Evolutionary conservation across 2,329 filamentous ascomycete genomes (phyloP).

Genomic region (Colletotrichum sansevieriae): DNA sequence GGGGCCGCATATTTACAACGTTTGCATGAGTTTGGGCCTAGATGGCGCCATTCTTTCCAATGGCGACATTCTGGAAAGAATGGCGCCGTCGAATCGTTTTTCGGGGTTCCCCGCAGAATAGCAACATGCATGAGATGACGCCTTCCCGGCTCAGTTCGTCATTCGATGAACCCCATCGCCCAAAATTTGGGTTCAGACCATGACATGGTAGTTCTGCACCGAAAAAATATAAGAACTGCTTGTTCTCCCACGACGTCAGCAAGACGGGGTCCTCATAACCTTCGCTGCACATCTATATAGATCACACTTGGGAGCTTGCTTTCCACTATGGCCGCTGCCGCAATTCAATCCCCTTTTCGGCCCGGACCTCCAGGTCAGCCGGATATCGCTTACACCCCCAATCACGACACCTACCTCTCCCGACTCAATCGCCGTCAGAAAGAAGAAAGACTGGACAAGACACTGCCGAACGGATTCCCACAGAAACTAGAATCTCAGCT

Average conservation of each 20-base stretch:
- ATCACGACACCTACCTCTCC: slow-evolving; percentile 65
- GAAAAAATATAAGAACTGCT: not conserved
- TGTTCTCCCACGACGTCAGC: too few species aligned
- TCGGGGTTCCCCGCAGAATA: slow-evolving; percentile 34
- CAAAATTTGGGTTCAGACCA: not conserved
- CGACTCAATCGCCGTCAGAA: slow-evolving; percentile 60
- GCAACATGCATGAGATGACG: slow-evolving; percentile 17
- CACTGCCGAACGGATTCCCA: slow-evolving; percentile 65
- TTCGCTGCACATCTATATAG: too few species aligned
- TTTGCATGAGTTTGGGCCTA: not conserved
- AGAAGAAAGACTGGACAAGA: slow-evolving; percentile 54
- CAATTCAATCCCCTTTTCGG: slow-evolving; percentile 32
- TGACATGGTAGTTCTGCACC: not conserved
- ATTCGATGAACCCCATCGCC: slow-evolving; percentile 1
- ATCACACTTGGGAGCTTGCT: not conserved
- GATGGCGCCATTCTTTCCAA: not conserved
- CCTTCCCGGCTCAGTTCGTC: slow-evolving; percentile 10
- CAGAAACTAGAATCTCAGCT: slow-evolving; percentile 60
- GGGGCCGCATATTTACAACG: too few species aligned
- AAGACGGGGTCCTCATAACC: too few species aligned
- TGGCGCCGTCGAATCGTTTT: slow-evolving; percentile 32
- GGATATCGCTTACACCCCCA: slow-evolving; percentile 69
- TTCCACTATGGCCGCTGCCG: slow-evolving; percentile 43
- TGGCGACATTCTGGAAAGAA: slow-evolving; percentile 28
- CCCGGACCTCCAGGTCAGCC: slow-evolving; percentile 61